Evolutionary conservation across 306 rosid species (phyloP).

Genomic region (Glycine tomentella): DNA sequence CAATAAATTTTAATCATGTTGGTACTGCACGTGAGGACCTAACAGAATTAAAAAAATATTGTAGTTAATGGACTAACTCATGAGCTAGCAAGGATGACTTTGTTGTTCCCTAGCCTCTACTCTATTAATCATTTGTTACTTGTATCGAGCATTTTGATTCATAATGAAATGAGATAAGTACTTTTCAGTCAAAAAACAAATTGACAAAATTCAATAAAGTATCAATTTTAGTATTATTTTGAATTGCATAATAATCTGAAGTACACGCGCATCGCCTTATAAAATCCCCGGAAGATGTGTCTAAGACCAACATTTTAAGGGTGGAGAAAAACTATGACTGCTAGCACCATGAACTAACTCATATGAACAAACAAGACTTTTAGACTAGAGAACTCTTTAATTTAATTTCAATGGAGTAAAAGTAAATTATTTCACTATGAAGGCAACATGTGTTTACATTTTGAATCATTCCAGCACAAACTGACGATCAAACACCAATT

Average conservation of each 20-base stretch:
- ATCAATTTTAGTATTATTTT: too few species aligned
- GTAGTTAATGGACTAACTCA: too few species aligned
- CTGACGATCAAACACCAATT: slow-evolving; percentile 39
- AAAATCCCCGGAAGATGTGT: background rate
- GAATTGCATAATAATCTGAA: background rate
- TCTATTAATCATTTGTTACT: too few species aligned
- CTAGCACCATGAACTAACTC: slow-evolving; percentile 6
- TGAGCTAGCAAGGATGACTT: too few species aligned
- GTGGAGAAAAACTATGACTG: background rate
- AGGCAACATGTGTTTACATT: slow-evolving; percentile 54
- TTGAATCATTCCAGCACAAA: slow-evolving; percentile 37
- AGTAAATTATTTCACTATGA: background rate
- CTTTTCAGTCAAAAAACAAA: too few species aligned
- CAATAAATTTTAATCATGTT: too few species aligned
- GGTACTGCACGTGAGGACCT: too few species aligned
- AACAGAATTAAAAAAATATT: too few species aligned
- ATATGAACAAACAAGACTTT: background rate
- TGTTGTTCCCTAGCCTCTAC: too few species aligned
- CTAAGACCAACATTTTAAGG: background rate
- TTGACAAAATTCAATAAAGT: too few species aligned
- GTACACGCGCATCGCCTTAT: background rate
- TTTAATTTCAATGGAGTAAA: slow-evolving; percentile 19
- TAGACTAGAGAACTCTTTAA: background rate
- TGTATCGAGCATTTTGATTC: too few species aligned
- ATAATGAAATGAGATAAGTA: too few species aligned